Evolutionary conservation across 1,139 yeast genomes (phyloP).

Genomic region (Magnusiomyces suaveolens): DNA sequence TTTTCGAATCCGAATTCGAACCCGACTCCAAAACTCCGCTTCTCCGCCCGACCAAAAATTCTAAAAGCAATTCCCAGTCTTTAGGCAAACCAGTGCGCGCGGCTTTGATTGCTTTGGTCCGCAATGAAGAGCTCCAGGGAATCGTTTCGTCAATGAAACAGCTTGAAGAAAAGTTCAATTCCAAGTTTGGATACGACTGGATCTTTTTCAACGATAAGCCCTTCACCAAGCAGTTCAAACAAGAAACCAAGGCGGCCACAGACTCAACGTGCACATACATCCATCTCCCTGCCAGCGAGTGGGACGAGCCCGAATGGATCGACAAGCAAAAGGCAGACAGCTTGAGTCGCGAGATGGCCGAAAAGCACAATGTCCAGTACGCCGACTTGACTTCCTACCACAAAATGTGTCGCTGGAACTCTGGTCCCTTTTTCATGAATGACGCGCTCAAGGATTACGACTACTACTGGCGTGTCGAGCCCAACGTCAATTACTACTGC

Average conservation of each 20-base stretch:
- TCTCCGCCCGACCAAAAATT: background rate
- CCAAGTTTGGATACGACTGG: slow-evolving; percentile 66
- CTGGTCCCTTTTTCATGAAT: slow-evolving; percentile 48
- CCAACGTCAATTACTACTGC: slow-evolving; percentile 51
- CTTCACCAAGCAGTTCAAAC: slow-evolving; percentile 50
- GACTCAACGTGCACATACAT: background rate
- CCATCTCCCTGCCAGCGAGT: slow-evolving; percentile 39
- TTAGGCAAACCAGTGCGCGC: background rate
- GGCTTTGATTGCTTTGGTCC: slow-evolving; percentile 47
- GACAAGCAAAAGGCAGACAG: slow-evolving; percentile 33
- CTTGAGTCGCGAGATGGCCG: slow-evolving; percentile 34
- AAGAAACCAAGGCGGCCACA: slow-evolving; percentile 17
- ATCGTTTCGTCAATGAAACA: slow-evolving; percentile 48
- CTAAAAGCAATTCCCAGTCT: background rate
- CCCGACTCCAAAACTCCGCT: background rate
- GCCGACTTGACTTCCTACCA: slow-evolving; percentile 51
- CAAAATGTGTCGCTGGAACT: slow-evolving; percentile 63
- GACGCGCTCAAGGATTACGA: slow-evolving; percentile 43
- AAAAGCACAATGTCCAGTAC: slow-evolving; percentile 46
- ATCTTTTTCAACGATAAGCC: slow-evolving; percentile 66
- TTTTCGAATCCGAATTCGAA: background rate
- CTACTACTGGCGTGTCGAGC: slow-evolving; percentile 71
- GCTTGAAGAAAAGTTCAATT: slow-evolving; percentile 57
- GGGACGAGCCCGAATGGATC: slow-evolving; percentile 53
- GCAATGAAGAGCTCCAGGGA: slow-evolving; percentile 48